phyloP scores from a whole-genome alignment of 164 flowering plant genomes.

The Berberis vulgaris region DNA sequence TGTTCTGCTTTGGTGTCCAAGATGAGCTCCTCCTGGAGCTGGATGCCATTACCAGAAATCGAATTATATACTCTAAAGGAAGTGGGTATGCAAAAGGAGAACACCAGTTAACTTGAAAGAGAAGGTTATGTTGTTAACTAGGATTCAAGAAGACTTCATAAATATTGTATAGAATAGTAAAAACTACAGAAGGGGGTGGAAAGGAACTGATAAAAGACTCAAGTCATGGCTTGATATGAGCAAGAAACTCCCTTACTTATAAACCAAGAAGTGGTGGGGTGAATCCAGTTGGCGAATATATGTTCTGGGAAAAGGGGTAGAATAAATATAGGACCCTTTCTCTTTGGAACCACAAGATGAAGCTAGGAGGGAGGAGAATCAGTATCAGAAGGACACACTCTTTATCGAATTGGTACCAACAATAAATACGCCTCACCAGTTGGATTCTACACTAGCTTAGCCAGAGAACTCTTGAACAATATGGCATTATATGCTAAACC shows the following conservation, averaged over 20 bases:
- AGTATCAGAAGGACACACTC: conserved; percentile 7
- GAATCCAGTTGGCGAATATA: conserved; percentile 48
- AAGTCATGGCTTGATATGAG: neutral
- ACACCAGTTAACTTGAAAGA: neutral
- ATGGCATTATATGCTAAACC: neutral
- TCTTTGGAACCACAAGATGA: conserved; percentile 18
- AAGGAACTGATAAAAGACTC: conserved; percentile 10
- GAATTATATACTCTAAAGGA: neutral
- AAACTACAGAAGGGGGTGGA: conserved; percentile 13
- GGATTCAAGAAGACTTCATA: too few relatives aligned
- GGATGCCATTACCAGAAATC: conserved; percentile 24
- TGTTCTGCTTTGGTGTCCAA: conserved; percentile 68
- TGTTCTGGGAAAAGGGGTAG: conserved; percentile 9
- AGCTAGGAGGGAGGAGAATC: conserved; percentile 21
- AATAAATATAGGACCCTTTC: conserved; percentile 18
- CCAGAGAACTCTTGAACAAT: neutral
- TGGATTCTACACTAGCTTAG: neutral
- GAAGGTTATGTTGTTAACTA: too few relatives aligned
- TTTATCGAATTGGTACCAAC: neutral
- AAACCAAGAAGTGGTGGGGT: conserved; percentile 10
- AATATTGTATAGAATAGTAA: neutral
- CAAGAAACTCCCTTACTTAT: neutral
- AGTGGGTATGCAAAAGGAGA: neutral
- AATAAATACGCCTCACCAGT: neutral
- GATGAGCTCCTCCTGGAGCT: conserved; percentile 21